A percentile compares a stretch with the other conserved stretches of the same genome.
phyloP scores from a whole-genome alignment of 768 basidiomycete species.

The Calocera cornea region DNA sequence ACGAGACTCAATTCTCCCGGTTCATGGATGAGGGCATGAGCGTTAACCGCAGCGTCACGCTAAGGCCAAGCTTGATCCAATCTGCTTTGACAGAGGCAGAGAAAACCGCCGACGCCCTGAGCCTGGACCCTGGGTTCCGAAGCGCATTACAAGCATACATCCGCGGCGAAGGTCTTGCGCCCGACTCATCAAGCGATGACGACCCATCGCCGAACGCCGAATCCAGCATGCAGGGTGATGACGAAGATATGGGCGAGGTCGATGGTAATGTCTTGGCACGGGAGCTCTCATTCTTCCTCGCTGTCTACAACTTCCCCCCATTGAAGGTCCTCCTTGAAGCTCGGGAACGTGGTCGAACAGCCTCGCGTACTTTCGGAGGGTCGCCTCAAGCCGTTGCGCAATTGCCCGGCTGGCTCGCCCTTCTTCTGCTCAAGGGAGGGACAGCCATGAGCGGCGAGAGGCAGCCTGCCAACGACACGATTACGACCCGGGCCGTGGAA shows the following conservation, averaged over 20 bases:
- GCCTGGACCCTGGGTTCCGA: constrained; percentile 10
- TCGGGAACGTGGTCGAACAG: neutral
- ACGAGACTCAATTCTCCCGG: constrained; percentile 57
- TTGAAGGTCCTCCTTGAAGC: neutral
- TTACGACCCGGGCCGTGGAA: neutral
- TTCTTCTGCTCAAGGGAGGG: neutral
- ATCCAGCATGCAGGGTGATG: neutral
- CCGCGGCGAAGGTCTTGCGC: constrained; percentile 11
- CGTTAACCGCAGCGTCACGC: constrained; percentile 42
- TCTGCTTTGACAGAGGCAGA: constrained; percentile 12
- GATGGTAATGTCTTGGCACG: neutral
- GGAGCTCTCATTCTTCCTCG: constrained; percentile 12
- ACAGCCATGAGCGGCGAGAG: neutral
- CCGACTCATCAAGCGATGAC: neutral
- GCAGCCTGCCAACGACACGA: neutral
- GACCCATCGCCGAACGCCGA: neutral
- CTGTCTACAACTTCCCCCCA: neutral
- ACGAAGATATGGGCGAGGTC: neutral
- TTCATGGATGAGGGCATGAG: constrained; percentile 48
- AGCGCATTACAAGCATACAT: constrained; percentile 11
- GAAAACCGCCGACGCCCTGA: constrained; percentile 5
- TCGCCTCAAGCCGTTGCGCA: neutral
- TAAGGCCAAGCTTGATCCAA: constrained; percentile 35
- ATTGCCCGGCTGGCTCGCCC: neutral
- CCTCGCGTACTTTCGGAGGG: neutral